Evolutionary conservation across 176 grass and related monocot species (phyloP).

Genomic region (Bothriochloa decipiens): DNA sequence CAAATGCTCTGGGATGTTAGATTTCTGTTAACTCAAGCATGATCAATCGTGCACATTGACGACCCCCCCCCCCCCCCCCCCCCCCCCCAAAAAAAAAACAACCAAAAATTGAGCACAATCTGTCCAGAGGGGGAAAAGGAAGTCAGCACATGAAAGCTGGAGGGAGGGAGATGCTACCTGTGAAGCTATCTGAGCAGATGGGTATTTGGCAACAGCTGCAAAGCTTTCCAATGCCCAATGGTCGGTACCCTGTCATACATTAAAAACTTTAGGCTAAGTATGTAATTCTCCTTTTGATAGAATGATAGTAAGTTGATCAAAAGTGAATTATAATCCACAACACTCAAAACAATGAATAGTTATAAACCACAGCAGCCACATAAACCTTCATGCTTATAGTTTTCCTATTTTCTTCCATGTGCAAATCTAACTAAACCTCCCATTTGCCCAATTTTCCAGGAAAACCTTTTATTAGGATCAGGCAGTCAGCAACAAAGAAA

Average conservation of each 20-base stretch:
- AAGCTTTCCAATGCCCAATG: constrained; percentile 86
- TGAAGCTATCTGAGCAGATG: constrained; percentile 85
- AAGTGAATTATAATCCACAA: constrained; percentile 7
- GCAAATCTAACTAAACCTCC: constrained; percentile 2
- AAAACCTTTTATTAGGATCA: constrained; percentile 2
- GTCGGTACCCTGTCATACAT: constrained; percentile 71
- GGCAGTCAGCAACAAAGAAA: background rate
- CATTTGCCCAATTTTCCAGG: background rate
- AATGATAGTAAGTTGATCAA: background rate
- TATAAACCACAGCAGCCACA: background rate
- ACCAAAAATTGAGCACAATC: no score
- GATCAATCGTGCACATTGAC: no score
- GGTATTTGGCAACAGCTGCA: constrained; percentile 87
- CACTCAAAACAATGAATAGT: constrained; percentile 18
- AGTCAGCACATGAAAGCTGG: background rate
- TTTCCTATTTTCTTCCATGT: constrained; percentile 16
- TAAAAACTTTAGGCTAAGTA: constrained; percentile 19
- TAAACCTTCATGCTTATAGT: background rate
- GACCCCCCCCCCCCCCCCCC: no score
- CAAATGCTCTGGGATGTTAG: no score
- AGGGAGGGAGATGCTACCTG: constrained; percentile 58
- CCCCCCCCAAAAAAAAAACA: no score
- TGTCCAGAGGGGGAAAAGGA: no score
- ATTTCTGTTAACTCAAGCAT: no score
- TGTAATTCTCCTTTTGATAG: background rate